Evolutionary conservation across 2,329 filamentous ascomycete genomes (phyloP), one percentile per base, ranked within the genome.

Genomic region (Pseudomassariella vexata): DNA sequence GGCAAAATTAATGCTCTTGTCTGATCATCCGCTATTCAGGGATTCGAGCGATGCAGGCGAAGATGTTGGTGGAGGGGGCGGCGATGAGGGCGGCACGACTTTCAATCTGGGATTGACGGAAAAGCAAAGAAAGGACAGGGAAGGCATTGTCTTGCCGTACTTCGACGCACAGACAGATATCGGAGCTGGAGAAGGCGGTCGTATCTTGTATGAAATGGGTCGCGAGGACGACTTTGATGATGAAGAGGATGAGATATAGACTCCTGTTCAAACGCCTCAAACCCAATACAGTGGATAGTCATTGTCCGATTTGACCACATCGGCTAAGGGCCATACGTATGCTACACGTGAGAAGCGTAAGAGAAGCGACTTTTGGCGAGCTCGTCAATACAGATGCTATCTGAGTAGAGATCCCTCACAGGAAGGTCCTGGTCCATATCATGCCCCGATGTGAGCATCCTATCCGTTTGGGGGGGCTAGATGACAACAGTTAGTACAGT

Each of bases 171-270:
- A 98, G 69, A 85, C 79, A 32, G 82, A 82, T 28, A 73, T 79
- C 31, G 82, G 79, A 1, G 73, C 76, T 1, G 89, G 89, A 0
- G 87, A 94, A 49, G 90, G 92, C 5, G 92, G 92, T 0, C 73
- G 90, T 39, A 98, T 98, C 44, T 54, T 98, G 50, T 98, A 98
- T 56, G 90, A 96, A 47, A 94, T 96, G 85, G 90, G 89, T 2
- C 76, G 79, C 41, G 92, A 96, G 63, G 92, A 98, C 59, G 88
- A 96, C 55, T 96, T 95, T 62, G 89, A 95, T 47, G 89, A 94
- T 37, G 88, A 94, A 52, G 88, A 56, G 32, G 53, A 56, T 27
- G 53, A 56, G 36, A 56, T 56, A 46, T 56, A 44, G 20, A 29
- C 16, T n/a, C n/a, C n/a, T n/a, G n/a, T n/a, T n/a, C n/a, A n/a